Evolutionary conservation across 495 filamentous ascomycete species (phyloP).

Genomic region (Penicillium dipodomyicola): DNA sequence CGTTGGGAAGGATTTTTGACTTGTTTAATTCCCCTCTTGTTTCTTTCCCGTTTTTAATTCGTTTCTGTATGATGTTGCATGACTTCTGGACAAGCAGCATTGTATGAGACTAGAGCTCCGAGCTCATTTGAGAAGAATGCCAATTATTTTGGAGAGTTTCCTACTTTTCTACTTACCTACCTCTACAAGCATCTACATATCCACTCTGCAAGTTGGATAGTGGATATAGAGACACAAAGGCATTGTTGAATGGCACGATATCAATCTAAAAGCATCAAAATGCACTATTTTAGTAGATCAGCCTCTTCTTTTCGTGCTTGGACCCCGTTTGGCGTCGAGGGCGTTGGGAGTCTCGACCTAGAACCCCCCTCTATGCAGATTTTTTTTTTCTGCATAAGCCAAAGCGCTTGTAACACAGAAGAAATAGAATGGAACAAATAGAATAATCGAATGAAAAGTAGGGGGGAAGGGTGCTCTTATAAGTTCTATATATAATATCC

Average conservation of each 20-base stretch:
- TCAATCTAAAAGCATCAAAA: slow-evolving; percentile 1
- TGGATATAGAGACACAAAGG: slow-evolving; percentile 1
- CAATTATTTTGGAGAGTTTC: slow-evolving; percentile 5
- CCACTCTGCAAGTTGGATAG: background rate
- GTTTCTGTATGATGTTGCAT: slow-evolving; percentile 11
- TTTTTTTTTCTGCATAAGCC: slow-evolving; percentile 5
- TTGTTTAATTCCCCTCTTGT: slow-evolving; percentile 24
- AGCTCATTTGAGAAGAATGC: slow-evolving; percentile 3
- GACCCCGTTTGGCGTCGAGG: slow-evolving; percentile 12
- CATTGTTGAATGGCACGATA: background rate
- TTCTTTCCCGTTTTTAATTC: slow-evolving; percentile 12
- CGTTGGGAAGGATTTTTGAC: slow-evolving; percentile 28
- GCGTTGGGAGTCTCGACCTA: slow-evolving; percentile 11
- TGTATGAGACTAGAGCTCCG: background rate
- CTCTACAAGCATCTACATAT: background rate
- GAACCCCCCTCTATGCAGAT: slow-evolving; percentile 13
- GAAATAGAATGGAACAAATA: background rate
- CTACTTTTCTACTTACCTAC: background rate
- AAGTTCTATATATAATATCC: slow-evolving; percentile 21
- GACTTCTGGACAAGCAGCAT: background rate
- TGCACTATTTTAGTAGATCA: background rate
- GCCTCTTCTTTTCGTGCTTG: slow-evolving; percentile 10
- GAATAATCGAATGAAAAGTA: no score
- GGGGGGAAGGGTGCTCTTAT: background rate
- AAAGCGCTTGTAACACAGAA: slow-evolving; percentile 2